These are phyloP conservation scores for Aspergillus haitiensis DNA, from an alignment of 495 filamentous ascomycete genomes.

Conservation along the genomic window DNA sequence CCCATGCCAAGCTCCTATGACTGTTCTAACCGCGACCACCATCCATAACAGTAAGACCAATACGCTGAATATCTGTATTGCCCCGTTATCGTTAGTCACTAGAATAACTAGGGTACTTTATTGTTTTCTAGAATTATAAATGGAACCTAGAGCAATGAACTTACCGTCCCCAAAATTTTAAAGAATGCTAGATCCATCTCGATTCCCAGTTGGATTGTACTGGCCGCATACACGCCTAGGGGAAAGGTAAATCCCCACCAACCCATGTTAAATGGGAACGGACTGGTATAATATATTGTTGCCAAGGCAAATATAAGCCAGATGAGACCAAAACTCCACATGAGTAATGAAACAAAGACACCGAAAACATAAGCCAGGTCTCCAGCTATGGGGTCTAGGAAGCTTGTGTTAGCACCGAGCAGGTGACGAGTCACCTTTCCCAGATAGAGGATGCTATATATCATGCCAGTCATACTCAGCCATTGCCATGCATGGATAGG, in stretches of 20 bases:
- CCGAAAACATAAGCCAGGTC: slow-evolving; percentile 44
- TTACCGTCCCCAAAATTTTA: slow-evolving; percentile 48
- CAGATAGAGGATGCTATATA: slow-evolving; percentile 39
- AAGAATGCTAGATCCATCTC: slow-evolving; percentile 52
- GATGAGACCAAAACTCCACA: slow-evolving; percentile 52
- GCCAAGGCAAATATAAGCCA: slow-evolving; percentile 52
- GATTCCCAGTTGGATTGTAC: slow-evolving; percentile 45
- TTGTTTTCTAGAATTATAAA: no score
- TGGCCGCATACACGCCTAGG: slow-evolving; percentile 54
- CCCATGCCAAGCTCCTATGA: slow-evolving; percentile 39
- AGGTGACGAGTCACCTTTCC: slow-evolving; percentile 41
- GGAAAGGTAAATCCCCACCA: slow-evolving; percentile 66
- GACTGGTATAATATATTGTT: slow-evolving; percentile 35
- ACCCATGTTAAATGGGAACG: slow-evolving; percentile 62
- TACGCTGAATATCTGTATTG: slow-evolving; percentile 36
- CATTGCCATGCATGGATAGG: not conserved
- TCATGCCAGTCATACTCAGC: not conserved
- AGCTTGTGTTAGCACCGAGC: slow-evolving; percentile 26
- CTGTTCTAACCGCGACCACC: slow-evolving; percentile 41
- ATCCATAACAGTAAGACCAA: slow-evolving; percentile 46
- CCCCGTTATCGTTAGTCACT: not conserved
- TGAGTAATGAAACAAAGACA: slow-evolving; percentile 39
- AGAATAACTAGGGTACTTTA: no score
- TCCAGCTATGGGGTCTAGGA: slow-evolving; percentile 33
- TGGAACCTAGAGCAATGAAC: slow-evolving; percentile 5